Base-by-base conservation (phyloP, 345 rosid genomes). In the Rhodamnia rubescens region DNA sequence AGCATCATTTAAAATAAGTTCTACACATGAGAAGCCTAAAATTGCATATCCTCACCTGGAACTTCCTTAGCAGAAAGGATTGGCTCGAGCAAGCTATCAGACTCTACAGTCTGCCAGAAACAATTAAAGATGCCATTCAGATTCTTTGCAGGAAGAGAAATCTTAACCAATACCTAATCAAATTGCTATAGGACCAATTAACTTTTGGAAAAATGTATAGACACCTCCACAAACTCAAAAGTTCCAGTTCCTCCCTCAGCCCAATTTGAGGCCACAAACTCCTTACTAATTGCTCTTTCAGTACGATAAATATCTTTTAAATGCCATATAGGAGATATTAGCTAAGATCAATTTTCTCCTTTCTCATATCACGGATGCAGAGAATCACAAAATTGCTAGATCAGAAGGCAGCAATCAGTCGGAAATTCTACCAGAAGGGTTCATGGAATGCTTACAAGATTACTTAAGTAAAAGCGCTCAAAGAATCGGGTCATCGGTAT, bases 31-130 rank as follows among this genome's bases (percentile, higher is more conserved):
- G 78, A 69, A 44, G n/a, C 50, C 29, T 85, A 10, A 53, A 20
- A 51, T 53, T 32, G 51, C 29, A 44, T 78, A 24, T 53, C 20
- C 75, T 85, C 87, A 94, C 98, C 94, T 82, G 92, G 92, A 85
- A 92, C 91, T 89, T 95, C 98, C 40, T 94, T 96, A 26, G 94
- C 91, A 55, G 94, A 97, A 82, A 94, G 87, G 83, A 95, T 93
- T 85, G 95, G 95, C 87, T 90, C 89, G 9, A 97, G 88, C 82
- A 97, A 92, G 90, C 93, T 92, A 50, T 97, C 98, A 1, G 98
- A 89, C 83, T 95, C 98, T 81, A 96, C 93, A 26, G 90, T 89
- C 99, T 97, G 91, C 90, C 69, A 88, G 50, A 84, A 64, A 86
- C 10, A 74, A 59, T 81, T 36, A 15, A 44, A 59, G 75, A 84